Conservation (phyloP, 129 eudicot genomes). For the Apium graveolens region DNA sequence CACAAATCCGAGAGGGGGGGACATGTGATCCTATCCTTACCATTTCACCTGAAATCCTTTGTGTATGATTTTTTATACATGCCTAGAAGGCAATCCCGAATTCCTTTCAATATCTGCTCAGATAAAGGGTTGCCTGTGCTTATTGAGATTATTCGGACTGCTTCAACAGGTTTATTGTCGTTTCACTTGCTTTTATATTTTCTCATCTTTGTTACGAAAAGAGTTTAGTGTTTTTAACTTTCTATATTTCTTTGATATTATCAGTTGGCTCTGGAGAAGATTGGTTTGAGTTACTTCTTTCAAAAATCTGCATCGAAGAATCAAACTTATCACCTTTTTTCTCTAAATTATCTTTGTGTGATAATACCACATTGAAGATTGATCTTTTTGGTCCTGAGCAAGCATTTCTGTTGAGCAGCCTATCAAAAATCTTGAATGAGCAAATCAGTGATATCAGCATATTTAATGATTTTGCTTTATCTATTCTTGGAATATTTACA, state of each 20-base stretch:
- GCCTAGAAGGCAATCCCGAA: slow-evolving; percentile 41
- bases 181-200: not conserved
- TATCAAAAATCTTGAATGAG: slow-evolving; percentile 64
- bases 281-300: slow-evolving; percentile 63
- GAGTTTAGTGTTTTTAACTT: not conserved
- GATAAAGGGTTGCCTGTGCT: slow-evolving; percentile 45
- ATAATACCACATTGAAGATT: slow-evolving; percentile 6
- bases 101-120: slow-evolving; percentile 37
- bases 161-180: slow-evolving; percentile 35
- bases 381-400: slow-evolving; percentile 43
- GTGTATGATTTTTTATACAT: slow-evolving; percentile 68
- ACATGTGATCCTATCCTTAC: too few relatives aligned
- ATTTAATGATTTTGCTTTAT: slow-evolving; percentile 36
- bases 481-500: slow-evolving; percentile 34
- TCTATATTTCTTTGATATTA: slow-evolving; percentile 1
- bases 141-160: slow-evolving; percentile 48
- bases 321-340: slow-evolving; percentile 37
- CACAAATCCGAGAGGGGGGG: slow-evolving; percentile 47
- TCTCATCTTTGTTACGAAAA: too few relatives aligned
- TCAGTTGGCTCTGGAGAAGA: slow-evolving; percentile 58
- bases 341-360: slow-evolving; percentile 24
- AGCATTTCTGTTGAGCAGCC: slow-evolving; percentile 45
- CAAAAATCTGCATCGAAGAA: slow-evolving; percentile 60
- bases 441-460: slow-evolving; percentile 36
- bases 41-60: too few relatives aligned